Conservation (phyloP, 2,329 filamentous ascomycete species). For the Periconia digitata region DNA sequence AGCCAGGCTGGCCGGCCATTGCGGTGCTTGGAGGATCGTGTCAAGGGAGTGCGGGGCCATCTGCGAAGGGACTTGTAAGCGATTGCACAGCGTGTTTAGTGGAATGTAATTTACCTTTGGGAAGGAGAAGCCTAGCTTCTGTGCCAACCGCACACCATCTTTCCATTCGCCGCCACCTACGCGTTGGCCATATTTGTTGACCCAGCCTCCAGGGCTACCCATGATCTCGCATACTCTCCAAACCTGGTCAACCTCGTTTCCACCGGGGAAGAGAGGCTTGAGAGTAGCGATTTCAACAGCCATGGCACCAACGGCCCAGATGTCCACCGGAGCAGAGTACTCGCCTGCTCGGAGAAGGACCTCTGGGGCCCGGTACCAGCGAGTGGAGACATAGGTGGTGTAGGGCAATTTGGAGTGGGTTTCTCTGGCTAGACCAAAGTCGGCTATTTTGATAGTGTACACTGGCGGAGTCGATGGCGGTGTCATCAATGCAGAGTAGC, state of each 20-base stretch:
- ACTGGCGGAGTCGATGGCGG: constrained; percentile 90
- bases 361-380: constrained; percentile 94
- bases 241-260: constrained; percentile 98
- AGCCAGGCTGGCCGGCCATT: constrained; percentile 86
- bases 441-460: constrained; percentile 97
- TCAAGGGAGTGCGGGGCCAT: constrained; percentile 98
- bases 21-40: constrained; percentile 83
- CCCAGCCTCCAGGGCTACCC: constrained; percentile 98
- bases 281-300: constrained; percentile 95
- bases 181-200: constrained; percentile 82
- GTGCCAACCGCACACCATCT: constrained; percentile 86
- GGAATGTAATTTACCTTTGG: constrained; percentile 63
- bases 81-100: background rate
- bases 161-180: constrained; percentile 98
- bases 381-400: constrained; percentile 96
- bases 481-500: constrained; percentile 91
- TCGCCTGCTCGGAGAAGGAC: constrained; percentile 91
- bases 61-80: constrained; percentile 50
- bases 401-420: constrained; percentile 96
- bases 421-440: constrained; percentile 96
- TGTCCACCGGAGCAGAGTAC: constrained; percentile 96
- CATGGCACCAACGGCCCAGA: constrained; percentile 98
- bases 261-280: constrained; percentile 94
- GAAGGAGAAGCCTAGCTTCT: constrained; percentile 97
- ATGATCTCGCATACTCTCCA: constrained; percentile 99